These are phyloP conservation scores for Hanseniaspora pseudoguilliermondii DNA, from an alignment of 805 yeast genomes.

Conservation along the genomic window DNA sequence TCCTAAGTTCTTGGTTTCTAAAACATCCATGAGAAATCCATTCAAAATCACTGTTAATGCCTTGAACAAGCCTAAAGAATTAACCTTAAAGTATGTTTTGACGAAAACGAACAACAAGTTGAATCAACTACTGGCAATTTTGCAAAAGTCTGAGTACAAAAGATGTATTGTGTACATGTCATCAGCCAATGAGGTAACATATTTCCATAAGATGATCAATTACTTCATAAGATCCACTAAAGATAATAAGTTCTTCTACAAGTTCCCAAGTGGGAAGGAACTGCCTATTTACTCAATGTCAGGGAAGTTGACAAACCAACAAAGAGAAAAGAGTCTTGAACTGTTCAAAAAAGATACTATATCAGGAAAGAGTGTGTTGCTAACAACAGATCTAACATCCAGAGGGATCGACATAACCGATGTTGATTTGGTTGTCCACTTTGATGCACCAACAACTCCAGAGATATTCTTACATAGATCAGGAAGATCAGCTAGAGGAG, in stretches of 20 bases:
- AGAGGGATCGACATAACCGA: slow-evolving; percentile 92
- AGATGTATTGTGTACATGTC: slow-evolving; percentile 88
- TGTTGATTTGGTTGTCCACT: slow-evolving; percentile 83
- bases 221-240: slow-evolving; percentile 22
- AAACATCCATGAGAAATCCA: slow-evolving; percentile 87
- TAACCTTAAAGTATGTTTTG: slow-evolving; percentile 48
- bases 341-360: slow-evolving; percentile 38
- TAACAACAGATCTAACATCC: slow-evolving; percentile 98
- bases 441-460: slow-evolving; percentile 91
- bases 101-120: slow-evolving; percentile 51
- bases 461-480: slow-evolving; percentile 85
- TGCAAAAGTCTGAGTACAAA: slow-evolving; percentile 44
- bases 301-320: slow-evolving; percentile 75
- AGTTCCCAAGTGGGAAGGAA: slow-evolving; percentile 18
- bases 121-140: slow-evolving; percentile 41
- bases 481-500: slow-evolving; percentile 93
- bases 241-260: slow-evolving; percentile 19
- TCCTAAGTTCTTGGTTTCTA: slow-evolving; percentile 65
- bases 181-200: slow-evolving; percentile 72
- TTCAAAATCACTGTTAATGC: slow-evolving; percentile 71
- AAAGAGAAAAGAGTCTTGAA: slow-evolving; percentile 61
- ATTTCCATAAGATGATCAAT: slow-evolving; percentile 50
- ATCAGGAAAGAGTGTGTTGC: slow-evolving; percentile 41
- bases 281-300: slow-evolving; percentile 60
- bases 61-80: slow-evolving; percentile 44